These are phyloP conservation scores for Scedosporium minutisporum DNA, from an alignment of 2,329 filamentous ascomycete genomes.

Conservation along the genomic window DNA sequence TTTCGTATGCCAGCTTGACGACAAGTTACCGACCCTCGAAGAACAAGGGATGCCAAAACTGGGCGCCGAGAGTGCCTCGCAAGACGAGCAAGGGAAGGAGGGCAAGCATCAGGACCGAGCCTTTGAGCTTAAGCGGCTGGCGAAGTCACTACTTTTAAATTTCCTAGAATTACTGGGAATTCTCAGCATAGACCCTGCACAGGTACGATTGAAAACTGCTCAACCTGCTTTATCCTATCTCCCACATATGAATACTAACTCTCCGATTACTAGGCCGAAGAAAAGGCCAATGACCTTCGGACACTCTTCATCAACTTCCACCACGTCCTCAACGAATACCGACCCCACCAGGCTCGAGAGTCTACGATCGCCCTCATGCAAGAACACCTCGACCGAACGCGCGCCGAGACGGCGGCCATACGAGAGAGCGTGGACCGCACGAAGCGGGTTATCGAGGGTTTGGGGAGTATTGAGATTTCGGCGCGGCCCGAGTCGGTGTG, in stretches of 20 bases:
- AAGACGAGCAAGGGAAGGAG: conserved; percentile 29
- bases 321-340: conserved; percentile 86
- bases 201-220: conserved; percentile 21
- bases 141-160: conserved; percentile 78
- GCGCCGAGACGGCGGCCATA: conserved; percentile 62
- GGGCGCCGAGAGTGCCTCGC: conserved; percentile 26
- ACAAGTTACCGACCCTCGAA: conserved; percentile 56
- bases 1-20: conserved; percentile 34
- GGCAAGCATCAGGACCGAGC: conserved; percentile 52
- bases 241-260: conserved; percentile 10
- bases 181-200: conserved; percentile 55
- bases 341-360: conserved; percentile 85
- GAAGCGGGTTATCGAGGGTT: conserved; percentile 58
- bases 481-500: conserved; percentile 11
- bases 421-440: conserved; percentile 62
- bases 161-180: conserved; percentile 77
- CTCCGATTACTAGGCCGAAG: conserved; percentile 38
- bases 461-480: conserved; percentile 41
- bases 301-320: conserved; percentile 86
- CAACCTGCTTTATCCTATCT: background rate
- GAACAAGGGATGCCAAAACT: conserved; percentile 64
- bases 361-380: conserved; percentile 83
- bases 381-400: conserved; percentile 63
- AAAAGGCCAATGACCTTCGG: conserved; percentile 69
- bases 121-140: conserved; percentile 63